Conservation (phyloP, 2,329 filamentous ascomycete species). For the Fusarium duplospermum region DNA sequence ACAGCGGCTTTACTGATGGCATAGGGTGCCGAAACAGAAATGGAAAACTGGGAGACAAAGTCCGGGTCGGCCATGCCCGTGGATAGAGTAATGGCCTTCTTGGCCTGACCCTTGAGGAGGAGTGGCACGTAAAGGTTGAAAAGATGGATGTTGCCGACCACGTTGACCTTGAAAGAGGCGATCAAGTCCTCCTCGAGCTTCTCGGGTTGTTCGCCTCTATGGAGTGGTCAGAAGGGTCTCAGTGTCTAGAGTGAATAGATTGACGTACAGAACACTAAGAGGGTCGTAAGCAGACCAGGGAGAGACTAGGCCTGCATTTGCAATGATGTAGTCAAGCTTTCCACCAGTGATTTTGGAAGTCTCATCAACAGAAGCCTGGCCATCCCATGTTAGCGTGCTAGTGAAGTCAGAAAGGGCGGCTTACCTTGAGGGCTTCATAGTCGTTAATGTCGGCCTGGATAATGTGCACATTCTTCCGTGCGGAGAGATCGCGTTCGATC, state of each 20-base stretch:
- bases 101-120: conserved; percentile 59
- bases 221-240: neutral
- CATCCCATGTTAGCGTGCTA: neutral
- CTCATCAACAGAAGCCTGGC: conserved; percentile 42
- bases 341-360: conserved; percentile 49
- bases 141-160: conserved; percentile 63
- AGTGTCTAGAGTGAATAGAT: neutral
- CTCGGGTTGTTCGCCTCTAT: conserved; percentile 24
- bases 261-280: conserved; percentile 20
- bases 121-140: conserved; percentile 66
- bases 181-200: conserved; percentile 31
- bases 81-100: conserved; percentile 66
- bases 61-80: conserved; percentile 61
- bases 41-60: conserved; percentile 50
- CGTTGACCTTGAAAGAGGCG: conserved; percentile 58
- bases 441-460: conserved; percentile 25
- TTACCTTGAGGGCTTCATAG: conserved; percentile 19
- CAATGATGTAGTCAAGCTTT: conserved; percentile 63
- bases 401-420: neutral
- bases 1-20: conserved; percentile 62
- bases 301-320: conserved; percentile 58
- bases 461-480: conserved; percentile 33
- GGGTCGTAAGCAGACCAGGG: conserved; percentile 40
- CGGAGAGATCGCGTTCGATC: conserved; percentile 46
- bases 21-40: conserved; percentile 56